phyloP scores from a whole-genome alignment of 306 rosid species.

The Dalbergia cultrata region DNA sequence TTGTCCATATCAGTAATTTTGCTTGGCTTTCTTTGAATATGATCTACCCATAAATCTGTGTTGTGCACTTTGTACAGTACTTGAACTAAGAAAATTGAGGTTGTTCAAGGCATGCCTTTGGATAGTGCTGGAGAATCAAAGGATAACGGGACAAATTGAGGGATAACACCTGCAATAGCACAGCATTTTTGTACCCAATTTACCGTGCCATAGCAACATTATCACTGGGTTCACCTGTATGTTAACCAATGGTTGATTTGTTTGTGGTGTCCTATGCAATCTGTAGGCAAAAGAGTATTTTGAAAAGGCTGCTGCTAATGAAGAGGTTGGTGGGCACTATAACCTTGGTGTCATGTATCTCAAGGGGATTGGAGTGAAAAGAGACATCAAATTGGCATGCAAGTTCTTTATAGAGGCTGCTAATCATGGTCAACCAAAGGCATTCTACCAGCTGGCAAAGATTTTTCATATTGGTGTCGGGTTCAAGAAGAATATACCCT shows the following conservation, averaged over 20 bases:
- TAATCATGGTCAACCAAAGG: slow-evolving; percentile 94
- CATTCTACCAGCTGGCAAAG: slow-evolving; percentile 98
- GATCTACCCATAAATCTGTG: not conserved
- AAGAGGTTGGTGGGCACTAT: slow-evolving; percentile 88
- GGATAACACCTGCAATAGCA: slow-evolving; percentile 4
- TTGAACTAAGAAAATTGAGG: not conserved
- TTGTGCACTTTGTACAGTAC: not conserved
- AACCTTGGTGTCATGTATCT: slow-evolving; percentile 95
- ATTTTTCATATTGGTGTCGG: slow-evolving; percentile 97
- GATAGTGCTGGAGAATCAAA: slow-evolving; percentile 1
- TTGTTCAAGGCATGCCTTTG: not conserved
- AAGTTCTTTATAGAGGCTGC: slow-evolving; percentile 78
- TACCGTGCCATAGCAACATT: not conserved
- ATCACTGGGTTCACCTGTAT: not conserved
- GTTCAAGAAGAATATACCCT: slow-evolving; percentile 77
- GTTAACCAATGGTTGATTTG: slow-evolving; percentile 16
- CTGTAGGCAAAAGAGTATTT: slow-evolving; percentile 92
- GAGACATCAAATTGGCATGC: slow-evolving; percentile 84
- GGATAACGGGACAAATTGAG: not conserved
- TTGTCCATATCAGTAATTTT: not conserved
- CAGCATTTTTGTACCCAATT: not conserved
- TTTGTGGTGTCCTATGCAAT: not conserved
- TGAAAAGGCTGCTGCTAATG: slow-evolving; percentile 88
- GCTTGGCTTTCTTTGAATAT: not conserved
- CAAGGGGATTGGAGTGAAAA: slow-evolving; percentile 95